phyloP scores from a whole-genome alignment of 2,329 filamentous ascomycete genomes.

The Aspergillus sp. region DNA sequence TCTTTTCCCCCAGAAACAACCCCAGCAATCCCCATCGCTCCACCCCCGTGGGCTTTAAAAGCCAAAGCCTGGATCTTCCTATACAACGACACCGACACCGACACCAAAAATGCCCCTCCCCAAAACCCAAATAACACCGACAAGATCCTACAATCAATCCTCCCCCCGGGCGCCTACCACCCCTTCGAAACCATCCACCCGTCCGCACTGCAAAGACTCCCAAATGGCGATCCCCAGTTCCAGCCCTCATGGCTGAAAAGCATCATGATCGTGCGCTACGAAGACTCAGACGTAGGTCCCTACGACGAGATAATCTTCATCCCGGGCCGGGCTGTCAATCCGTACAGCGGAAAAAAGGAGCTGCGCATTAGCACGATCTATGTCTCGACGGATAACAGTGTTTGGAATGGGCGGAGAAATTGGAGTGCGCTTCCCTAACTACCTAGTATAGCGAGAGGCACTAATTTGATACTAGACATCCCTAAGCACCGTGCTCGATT shows the following conservation, averaged over 20 bases:
- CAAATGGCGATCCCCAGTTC: background rate
- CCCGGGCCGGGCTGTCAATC: background rate
- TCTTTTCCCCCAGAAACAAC: background rate
- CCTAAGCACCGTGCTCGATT: constrained; percentile 5
- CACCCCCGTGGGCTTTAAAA: constrained; percentile 1
- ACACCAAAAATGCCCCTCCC: background rate
- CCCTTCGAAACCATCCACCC: background rate
- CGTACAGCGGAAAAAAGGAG: background rate
- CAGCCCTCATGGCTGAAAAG: background rate
- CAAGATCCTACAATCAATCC: background rate
- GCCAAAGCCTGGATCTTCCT: constrained; percentile 2
- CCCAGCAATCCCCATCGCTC: background rate
- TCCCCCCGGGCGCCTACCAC: constrained; percentile 1
- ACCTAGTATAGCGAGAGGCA: background rate
- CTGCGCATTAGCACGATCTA: background rate
- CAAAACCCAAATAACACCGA: constrained; percentile 5
- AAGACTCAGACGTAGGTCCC: background rate
- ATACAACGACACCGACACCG: no score
- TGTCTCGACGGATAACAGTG: constrained; percentile 3
- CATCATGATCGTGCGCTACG: constrained; percentile 3
- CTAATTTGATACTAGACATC: background rate
- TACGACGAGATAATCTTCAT: constrained; percentile 4
- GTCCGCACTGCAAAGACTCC: background rate
- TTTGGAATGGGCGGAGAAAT: constrained; percentile 6
- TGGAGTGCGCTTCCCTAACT: background rate